phyloP scores from a whole-genome alignment of 1,284 basidiomycete species.

The Apiotrichum mycotoxinovorans region DNA sequence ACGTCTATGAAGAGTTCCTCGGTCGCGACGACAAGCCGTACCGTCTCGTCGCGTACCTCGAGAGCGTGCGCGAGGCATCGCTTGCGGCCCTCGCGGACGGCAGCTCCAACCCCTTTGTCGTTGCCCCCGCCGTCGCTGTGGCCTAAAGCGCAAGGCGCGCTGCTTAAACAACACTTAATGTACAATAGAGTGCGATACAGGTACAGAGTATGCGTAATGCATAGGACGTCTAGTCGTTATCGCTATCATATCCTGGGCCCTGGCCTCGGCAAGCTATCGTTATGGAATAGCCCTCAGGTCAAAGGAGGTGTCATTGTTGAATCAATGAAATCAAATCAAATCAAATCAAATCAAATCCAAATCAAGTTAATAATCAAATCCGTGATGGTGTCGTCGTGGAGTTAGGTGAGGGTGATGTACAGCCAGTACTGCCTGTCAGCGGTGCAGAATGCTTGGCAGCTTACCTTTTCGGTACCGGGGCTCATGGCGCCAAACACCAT shows the following conservation, averaged over 20 bases:
- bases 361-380: not conserved
- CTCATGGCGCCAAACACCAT: conserved; percentile 26
- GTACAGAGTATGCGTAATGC: not conserved
- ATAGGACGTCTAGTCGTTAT: not conserved
- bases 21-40: conserved; percentile 52
- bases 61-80: conserved; percentile 64
- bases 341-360: not conserved
- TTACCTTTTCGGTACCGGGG: conserved; percentile 45
- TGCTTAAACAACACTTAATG: not conserved
- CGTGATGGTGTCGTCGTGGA: not conserved
- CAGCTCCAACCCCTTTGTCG: conserved; percentile 66
- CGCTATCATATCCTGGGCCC: too few relatives aligned
- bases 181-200: not conserved
- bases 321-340: not conserved
- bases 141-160: not conserved
- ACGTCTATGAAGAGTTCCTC: conserved; percentile 82
- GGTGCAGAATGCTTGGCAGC: not conserved
- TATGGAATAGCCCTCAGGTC: not conserved
- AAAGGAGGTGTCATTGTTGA: too few relatives aligned
- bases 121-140: conserved; percentile 23
- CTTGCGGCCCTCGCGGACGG: conserved; percentile 67
- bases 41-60: conserved; percentile 66
- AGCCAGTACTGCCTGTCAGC: conserved; percentile 36
- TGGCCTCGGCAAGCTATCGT: not conserved
- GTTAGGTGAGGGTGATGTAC: conserved; percentile 22